A percentile compares a stretch with the other conserved stretches of the same genome.
phyloP scores from a whole-genome alignment of 192 early-diverging fungal species.

The Linnemannia hyalina region DNA sequence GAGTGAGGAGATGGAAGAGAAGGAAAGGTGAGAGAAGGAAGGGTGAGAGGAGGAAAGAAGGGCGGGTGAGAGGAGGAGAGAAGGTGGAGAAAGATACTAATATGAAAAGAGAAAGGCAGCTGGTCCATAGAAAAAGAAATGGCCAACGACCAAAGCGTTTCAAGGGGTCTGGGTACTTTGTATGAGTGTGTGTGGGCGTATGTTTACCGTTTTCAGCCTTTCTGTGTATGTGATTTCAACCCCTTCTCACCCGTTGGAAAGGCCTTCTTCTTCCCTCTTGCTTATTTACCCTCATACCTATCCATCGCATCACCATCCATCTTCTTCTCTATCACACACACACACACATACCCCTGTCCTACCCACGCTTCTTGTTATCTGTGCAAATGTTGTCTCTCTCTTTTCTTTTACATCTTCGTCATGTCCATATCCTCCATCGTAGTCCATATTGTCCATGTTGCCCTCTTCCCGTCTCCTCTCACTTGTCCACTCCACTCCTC shows the following conservation, averaged over 20 bases:
- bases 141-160: neutral
- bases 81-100: neutral
- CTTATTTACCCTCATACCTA: neutral
- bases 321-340: neutral
- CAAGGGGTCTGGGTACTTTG: neutral
- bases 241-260: neutral
- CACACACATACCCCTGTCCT: neutral
- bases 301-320: constrained; percentile 1
- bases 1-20: neutral
- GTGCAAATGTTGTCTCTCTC: neutral
- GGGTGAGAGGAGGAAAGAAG: neutral
- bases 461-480: neutral
- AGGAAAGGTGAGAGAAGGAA: neutral
- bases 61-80: neutral
- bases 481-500: neutral
- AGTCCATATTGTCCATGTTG: neutral
- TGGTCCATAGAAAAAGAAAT: neutral
- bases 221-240: neutral
- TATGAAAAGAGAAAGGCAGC: too few relatives aligned
- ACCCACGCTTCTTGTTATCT: neutral
- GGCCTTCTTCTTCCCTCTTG: neutral
- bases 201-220: neutral
- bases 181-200: neutral
- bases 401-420: neutral
- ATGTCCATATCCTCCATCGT: neutral